Evolutionary conservation across 768 basidiomycete genomes (phyloP).

Genomic region (Calocera cornea): DNA sequence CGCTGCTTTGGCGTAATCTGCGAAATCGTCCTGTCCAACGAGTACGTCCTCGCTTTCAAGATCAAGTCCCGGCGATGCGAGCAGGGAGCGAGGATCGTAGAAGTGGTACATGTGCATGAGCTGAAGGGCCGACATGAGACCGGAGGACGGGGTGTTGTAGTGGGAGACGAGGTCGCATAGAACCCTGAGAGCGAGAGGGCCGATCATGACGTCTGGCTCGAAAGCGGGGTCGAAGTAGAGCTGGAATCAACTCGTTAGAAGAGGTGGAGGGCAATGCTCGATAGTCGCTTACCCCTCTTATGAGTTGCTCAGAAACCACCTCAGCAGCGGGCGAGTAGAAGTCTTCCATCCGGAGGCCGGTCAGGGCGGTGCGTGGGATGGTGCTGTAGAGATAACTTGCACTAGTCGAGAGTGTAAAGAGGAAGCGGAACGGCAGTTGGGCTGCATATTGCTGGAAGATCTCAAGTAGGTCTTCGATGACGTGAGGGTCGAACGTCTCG

Average conservation of each 20-base stretch:
- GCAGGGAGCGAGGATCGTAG: slow-evolving; percentile 39
- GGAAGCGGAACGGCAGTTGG: slow-evolving; percentile 47
- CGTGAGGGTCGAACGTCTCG: slow-evolving; percentile 48
- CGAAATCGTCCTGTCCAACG: neutral
- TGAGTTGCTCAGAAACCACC: slow-evolving; percentile 38
- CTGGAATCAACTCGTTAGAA: slow-evolving; percentile 21
- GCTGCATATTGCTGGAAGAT: slow-evolving; percentile 54
- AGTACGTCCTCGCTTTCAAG: neutral
- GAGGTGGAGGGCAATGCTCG: neutral
- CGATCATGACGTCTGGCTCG: slow-evolving; percentile 46
- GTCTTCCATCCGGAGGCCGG: slow-evolving; percentile 41
- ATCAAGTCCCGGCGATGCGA: slow-evolving; percentile 18
- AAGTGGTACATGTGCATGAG: slow-evolving; percentile 60
- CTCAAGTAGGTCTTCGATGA: slow-evolving; percentile 56
- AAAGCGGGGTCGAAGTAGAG: slow-evolving; percentile 53
- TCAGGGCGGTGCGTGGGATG: slow-evolving; percentile 46
- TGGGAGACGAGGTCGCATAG: slow-evolving; percentile 45
- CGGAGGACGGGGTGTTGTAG: slow-evolving; percentile 44
- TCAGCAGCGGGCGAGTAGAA: slow-evolving; percentile 39
- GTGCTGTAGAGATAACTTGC: slow-evolving; percentile 39
- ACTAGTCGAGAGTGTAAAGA: slow-evolving; percentile 48
- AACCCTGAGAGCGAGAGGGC: slow-evolving; percentile 42
- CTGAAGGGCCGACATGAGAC: slow-evolving; percentile 45
- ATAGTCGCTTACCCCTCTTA: slow-evolving; percentile 35
- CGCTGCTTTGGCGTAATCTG: neutral